Conservation (phyloP, 177 flowering plant genomes). For the Vitis hybrid region DNA sequence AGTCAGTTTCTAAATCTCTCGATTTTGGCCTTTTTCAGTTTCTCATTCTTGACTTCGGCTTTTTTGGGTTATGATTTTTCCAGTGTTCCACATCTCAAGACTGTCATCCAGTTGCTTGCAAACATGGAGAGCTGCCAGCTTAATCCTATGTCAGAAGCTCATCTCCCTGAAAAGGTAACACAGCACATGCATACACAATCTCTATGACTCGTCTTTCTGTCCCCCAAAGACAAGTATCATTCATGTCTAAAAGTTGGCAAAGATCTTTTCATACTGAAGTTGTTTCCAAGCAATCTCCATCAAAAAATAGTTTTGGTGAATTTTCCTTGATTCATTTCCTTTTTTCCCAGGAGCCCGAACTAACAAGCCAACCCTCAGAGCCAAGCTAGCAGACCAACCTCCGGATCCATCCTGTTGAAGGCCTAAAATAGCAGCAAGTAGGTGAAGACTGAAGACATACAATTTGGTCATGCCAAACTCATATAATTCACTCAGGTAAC, state of each 20-base stretch:
- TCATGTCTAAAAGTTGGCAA: too few relatives aligned
- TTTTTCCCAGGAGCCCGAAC: constrained; percentile 8
- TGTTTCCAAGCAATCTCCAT: too few relatives aligned
- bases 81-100: constrained; percentile 78
- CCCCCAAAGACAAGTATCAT: too few relatives aligned
- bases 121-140: constrained; percentile 81
- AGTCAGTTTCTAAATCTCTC: too few relatives aligned
- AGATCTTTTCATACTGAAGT: too few relatives aligned
- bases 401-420: too few relatives aligned
- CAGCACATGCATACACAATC: background rate
- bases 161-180: constrained; percentile 17
- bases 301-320: background rate
- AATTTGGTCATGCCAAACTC: too few relatives aligned
- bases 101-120: constrained; percentile 62
- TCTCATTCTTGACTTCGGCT: constrained; percentile 1
- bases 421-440: too few relatives aligned
- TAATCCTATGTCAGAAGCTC: constrained; percentile 37
- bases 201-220: background rate
- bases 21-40: too few relatives aligned
- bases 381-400: background rate
- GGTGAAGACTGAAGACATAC: too few relatives aligned
- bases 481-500: too few relatives aligned
- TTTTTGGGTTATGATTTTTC: constrained; percentile 9
- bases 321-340: background rate
- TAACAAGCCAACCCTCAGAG: constrained; percentile 7